Evolutionary conservation across 176 grass and related monocot species (phyloP).

Genomic region (Zoysia japonica): DNA sequence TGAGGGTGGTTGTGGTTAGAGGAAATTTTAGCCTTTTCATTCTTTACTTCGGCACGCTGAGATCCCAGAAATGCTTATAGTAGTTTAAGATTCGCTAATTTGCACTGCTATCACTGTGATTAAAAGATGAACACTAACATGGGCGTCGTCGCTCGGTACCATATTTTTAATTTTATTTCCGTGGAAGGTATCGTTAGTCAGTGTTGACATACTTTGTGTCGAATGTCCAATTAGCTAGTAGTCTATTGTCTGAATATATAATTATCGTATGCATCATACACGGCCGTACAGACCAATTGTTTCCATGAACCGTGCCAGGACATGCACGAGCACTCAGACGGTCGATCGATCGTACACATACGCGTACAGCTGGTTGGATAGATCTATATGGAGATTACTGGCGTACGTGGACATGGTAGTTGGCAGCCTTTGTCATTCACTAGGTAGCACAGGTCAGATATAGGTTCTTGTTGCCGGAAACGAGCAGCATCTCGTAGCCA

Average conservation of each 20-base stretch:
- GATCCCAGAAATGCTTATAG: too few relatives aligned
- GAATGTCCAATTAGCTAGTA: too few relatives aligned
- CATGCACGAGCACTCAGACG: not conserved
- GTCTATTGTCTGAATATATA: not conserved
- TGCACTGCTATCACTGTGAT: too few relatives aligned
- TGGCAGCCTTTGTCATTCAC: not conserved
- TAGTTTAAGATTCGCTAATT: too few relatives aligned
- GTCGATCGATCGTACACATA: not conserved
- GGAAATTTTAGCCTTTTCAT: too few relatives aligned
- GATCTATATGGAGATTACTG: not conserved
- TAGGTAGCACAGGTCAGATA: not conserved
- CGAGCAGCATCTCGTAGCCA: not conserved
- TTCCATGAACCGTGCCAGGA: not conserved
- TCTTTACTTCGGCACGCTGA: too few relatives aligned
- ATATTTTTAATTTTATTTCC: too few relatives aligned
- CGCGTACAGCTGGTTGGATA: conserved; percentile 6
- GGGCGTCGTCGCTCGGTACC: not conserved
- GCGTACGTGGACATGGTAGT: not conserved
- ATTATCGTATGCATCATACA: not conserved
- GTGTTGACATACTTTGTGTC: not conserved
- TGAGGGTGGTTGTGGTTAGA: too few relatives aligned
- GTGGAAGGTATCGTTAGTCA: not conserved
- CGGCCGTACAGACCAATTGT: not conserved
- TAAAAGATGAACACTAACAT: too few relatives aligned
- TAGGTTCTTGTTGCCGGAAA: not conserved